Conservation (phyloP, 805 yeast genomes). For the Saccharomycopsis schoenii region DNA sequence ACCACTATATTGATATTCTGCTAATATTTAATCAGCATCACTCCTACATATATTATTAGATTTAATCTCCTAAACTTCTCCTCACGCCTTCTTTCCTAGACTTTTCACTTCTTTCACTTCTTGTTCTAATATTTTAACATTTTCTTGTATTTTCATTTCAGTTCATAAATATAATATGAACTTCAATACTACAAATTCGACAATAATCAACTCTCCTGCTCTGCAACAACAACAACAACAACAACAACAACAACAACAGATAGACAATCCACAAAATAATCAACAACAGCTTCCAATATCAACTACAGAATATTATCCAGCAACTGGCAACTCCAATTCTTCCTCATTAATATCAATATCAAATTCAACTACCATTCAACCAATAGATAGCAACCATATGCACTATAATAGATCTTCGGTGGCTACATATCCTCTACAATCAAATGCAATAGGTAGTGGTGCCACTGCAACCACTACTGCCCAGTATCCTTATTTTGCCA, state of each 20-base stretch:
- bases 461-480: not conserved
- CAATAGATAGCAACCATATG: not conserved
- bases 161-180: not conserved
- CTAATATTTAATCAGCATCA: no score
- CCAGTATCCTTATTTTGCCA: not conserved
- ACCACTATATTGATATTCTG: no score
- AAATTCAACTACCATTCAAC: not conserved
- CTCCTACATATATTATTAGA: no score
- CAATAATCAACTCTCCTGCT: not conserved
- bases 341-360: not conserved
- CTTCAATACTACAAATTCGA: not conserved
- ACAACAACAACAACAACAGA: not conserved
- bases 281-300: not conserved
- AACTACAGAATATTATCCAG: not conserved
- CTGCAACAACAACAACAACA: not conserved
- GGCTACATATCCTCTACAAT: not conserved
- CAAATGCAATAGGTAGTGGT: not conserved
- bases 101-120: no score
- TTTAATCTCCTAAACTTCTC: no score
- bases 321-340: not conserved
- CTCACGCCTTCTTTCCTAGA: no score
- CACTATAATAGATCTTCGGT: not conserved
- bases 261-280: not conserved
- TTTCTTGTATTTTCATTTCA: no score
- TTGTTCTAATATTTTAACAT: no score